Percentiles rank a stretch among this genome's conserved stretches.
Conservation (phyloP, 176 grass and related monocot genomes). For the Oryza meridionalis region DNA sequence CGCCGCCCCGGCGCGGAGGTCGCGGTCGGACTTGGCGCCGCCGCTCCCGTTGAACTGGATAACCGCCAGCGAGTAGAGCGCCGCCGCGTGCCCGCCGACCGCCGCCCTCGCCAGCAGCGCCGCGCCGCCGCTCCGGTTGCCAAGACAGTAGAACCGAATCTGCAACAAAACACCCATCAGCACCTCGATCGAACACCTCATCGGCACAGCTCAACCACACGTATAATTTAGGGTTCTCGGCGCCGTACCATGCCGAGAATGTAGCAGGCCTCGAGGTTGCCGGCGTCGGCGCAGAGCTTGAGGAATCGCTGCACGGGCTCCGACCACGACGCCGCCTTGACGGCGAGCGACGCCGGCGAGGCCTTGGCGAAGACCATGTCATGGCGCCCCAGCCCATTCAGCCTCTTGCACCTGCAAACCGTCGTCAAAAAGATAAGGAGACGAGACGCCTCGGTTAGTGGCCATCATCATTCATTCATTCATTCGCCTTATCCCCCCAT, state of each 20-base stretch:
- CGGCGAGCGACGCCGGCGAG: slow-evolving; percentile 50
- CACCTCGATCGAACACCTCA: not conserved
- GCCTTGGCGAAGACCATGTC: slow-evolving; percentile 70
- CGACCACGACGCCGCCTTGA: slow-evolving; percentile 68
- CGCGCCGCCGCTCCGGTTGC: slow-evolving; percentile 62
- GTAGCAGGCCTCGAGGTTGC: slow-evolving; percentile 80
- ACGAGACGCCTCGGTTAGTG: slow-evolving; percentile 2
- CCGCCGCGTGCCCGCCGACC: slow-evolving; percentile 68
- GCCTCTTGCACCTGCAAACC: slow-evolving; percentile 67
- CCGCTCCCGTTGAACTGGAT: slow-evolving; percentile 93
- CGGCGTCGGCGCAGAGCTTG: slow-evolving; percentile 61
- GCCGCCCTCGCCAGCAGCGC: slow-evolving; percentile 73
- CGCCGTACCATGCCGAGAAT: slow-evolving; percentile 79
- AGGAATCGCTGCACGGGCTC: slow-evolving; percentile 61
- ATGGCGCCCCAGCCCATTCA: slow-evolving; percentile 46
- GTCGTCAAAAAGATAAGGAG: not conserved
- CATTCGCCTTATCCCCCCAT: not conserved
- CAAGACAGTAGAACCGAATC: slow-evolving; percentile 81
- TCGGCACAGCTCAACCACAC: too few relatives aligned
- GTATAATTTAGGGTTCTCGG: not conserved
- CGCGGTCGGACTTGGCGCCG: slow-evolving; percentile 67
- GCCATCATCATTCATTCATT: not conserved
- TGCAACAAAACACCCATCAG: slow-evolving; percentile 28
- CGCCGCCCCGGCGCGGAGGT: slow-evolving; percentile 66
- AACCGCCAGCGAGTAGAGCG: slow-evolving; percentile 75